Percentiles rank a stretch among this genome's conserved stretches.
Evolutionary conservation across 257 asterid genomes (phyloP).

Genomic region (Petunia secreta): DNA sequence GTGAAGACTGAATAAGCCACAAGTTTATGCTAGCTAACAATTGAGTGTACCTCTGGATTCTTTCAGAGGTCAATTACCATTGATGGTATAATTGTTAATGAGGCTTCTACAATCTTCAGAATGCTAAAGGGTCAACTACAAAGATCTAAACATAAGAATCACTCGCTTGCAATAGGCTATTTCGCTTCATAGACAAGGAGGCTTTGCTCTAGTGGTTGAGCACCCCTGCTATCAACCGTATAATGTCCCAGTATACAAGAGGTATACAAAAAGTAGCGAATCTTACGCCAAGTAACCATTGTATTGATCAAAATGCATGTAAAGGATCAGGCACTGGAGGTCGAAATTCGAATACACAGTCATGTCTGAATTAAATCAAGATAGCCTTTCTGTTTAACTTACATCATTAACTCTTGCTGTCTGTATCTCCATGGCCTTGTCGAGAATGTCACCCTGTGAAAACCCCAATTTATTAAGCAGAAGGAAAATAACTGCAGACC

Average conservation of each 20-base stretch:
- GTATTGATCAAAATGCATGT: conserved; percentile 13
- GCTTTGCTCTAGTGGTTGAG: too few relatives aligned
- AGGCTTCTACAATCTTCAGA: not conserved
- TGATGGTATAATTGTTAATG: not conserved
- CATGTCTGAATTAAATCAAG: not conserved
- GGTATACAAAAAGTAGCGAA: not conserved
- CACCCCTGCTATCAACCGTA: too few relatives aligned
- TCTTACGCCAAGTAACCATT: not conserved
- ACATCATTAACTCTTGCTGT: conserved; percentile 91
- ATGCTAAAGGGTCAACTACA: conserved; percentile 15
- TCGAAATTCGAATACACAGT: conserved; percentile 18
- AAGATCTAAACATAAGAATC: not conserved
- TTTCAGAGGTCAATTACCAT: too few relatives aligned
- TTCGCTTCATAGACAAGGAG: too few relatives aligned
- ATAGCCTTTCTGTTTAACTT: conserved; percentile 39
- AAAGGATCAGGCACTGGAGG: conserved; percentile 1
- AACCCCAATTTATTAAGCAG: conserved; percentile 28
- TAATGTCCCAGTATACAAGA: not conserved
- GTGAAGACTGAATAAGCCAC: conserved; percentile 1
- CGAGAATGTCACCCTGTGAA: conserved; percentile 95
- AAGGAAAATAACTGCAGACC: conserved; percentile 21
- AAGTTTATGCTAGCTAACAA: not conserved
- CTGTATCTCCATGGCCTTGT: conserved; percentile 93
- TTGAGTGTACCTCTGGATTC: too few relatives aligned
- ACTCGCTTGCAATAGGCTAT: not conserved